Evolutionary conservation across 2,329 filamentous ascomycete species (phyloP), one percentile per base, ranked within the genome.

Genomic region (Pezicula carpinea): DNA sequence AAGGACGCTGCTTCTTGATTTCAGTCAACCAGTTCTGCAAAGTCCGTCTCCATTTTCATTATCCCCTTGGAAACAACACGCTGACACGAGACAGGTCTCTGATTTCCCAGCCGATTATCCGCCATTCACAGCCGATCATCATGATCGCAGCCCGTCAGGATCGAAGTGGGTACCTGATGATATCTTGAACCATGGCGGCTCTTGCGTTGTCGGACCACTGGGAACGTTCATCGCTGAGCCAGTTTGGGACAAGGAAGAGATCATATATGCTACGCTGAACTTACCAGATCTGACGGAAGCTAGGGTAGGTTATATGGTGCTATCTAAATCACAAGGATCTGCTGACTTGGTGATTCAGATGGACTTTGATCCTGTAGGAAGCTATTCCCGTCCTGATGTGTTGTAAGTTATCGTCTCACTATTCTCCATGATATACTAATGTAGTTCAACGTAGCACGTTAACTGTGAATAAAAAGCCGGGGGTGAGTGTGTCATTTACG

Each of bases 1-100:
- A 71, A 48, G 69, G 69, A 10, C 62, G 68, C 26, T 70, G 68
- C 50, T 71, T 70, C 47, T 67, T 71, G 3, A 64, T 70, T 5
- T 67, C 65, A 0, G 65, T 66, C 32, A 71, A 71, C 47, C 64
- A 68, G 22, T 62, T 69, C 51, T 68, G 64, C 53, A 68, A 57
- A 43, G 66, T 69, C 7, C 14, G n/a, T 17, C 13, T 17, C 14
- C 22, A 4, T 33, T 6, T 10, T 11, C 18, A 36, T 13, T 2
- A 45, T 6, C 18, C n/a, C 18, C 3, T 23, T 38, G 23, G 26
- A 31, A n/a, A n/a, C n/a, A n/a, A n/a, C n/a, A n/a, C n/a, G n/a
- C 38, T 46, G 15, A 49, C 13, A 10, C 34, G 14, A 19, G 13
- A 39, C 21, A 48, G 48, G 53, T 57, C 11, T 67, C 67, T 0